Base-by-base conservation (phyloP, 2,329 filamentous ascomycete species). In the Calonectria naviculata region DNA sequence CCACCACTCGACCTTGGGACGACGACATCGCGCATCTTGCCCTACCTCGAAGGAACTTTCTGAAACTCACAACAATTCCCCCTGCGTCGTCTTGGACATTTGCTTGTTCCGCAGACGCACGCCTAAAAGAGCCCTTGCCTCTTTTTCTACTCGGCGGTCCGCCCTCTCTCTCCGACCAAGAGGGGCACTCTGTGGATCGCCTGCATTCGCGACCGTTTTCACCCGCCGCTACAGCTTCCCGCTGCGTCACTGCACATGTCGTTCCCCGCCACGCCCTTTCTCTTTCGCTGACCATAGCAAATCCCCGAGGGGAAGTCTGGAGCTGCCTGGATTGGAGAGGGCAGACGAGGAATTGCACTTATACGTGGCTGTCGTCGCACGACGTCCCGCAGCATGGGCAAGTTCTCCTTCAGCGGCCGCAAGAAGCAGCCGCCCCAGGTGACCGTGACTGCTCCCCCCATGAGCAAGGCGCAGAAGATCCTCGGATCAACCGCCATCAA, bases 371-470 rank as follows among this genome's bases (percentile, higher is more conserved):
- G 36, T 8, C 56, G 21, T 47, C 21, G 58, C 65, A 49, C 62
- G 66, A 61, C 68, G 66, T 46, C 36, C 38, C 36, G 36, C 68
- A 74, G 42, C 21, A 81, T 81, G 79, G 74, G 73, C 70, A 79
- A 78, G 65, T 81, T 81, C 68, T 71, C 75, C 3, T 80, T 80
- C 31, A 70, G 74, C 28, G 68, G 77, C 60, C 77, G 77, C 76
- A 79, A 79, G 73, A 79, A 79, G 77, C 76, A 78, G 71, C 65
- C 77, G 38, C 77, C 77, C 17, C 72, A 75, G 60, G 77, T 79
- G 36, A 78, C 73, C 4, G 76, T 79, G 49, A 79, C 77, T 41
- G 77, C 75, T 36, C 77, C 77, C 31, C 68, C 70, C n/a, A 74
- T 75, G 71, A 79, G 70, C 65, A 79, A 79, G 64, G 77, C 77